These are phyloP conservation scores for Diaporthe citri DNA, from an alignment of 2,329 filamentous ascomycete genomes.

Conservation along the genomic window DNA sequence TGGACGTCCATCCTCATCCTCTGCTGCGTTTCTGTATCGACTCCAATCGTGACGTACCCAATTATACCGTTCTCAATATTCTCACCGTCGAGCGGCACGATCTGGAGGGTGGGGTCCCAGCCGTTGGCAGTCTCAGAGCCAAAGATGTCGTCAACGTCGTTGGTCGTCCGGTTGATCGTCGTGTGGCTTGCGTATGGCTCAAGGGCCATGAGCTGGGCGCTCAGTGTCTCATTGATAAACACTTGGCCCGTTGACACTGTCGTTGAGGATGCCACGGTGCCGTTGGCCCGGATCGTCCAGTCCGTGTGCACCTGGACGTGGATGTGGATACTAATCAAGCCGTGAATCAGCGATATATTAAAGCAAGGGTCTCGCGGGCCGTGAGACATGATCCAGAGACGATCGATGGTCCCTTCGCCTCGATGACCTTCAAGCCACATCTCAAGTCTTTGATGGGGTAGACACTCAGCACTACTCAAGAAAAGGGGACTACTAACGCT, in stretches of 20 bases:
- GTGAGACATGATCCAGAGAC: not conserved
- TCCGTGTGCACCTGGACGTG: slow-evolving; percentile 44
- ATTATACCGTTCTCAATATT: slow-evolving; percentile 52
- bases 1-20: slow-evolving; percentile 13
- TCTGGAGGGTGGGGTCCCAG: slow-evolving; percentile 48
- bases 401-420: not conserved
- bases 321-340: slow-evolving; percentile 42
- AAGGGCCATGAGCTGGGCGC: slow-evolving; percentile 49
- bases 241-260: slow-evolving; percentile 50
- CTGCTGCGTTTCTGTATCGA: slow-evolving; percentile 43
- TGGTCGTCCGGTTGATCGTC: slow-evolving; percentile 52
- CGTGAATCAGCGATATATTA: slow-evolving; percentile 2
- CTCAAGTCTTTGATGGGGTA: not conserved
- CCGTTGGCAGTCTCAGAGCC: slow-evolving; percentile 42
- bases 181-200: slow-evolving; percentile 51
- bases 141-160: slow-evolving; percentile 45
- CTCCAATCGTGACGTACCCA: slow-evolving; percentile 53
- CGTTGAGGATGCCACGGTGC: slow-evolving; percentile 42
- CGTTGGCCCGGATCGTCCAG: slow-evolving; percentile 41
- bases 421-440: not conserved
- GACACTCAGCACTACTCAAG: not conserved
- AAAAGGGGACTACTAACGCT: slow-evolving; percentile 20
- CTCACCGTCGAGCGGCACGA: slow-evolving; percentile 50
- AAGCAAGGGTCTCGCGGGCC: slow-evolving; percentile 3
- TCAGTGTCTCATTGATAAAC: slow-evolving; percentile 48